These are phyloP conservation scores for Lyophyllum atratum DNA, from an alignment of 768 basidiomycete species.

Conservation along the genomic window DNA sequence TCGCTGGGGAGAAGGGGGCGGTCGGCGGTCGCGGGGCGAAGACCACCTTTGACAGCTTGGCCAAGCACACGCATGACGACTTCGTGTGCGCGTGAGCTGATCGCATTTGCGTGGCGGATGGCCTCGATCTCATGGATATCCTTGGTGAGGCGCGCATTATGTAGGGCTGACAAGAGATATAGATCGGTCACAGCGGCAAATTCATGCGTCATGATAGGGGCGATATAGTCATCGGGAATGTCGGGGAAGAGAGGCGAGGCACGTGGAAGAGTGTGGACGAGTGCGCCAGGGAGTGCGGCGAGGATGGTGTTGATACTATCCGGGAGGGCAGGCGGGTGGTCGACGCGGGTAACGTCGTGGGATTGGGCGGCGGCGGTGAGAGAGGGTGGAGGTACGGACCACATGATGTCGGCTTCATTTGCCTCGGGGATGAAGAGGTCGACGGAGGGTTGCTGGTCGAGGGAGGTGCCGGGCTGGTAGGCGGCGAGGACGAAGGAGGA, in stretches of 20 bases:
- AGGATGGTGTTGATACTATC: constrained; percentile 46
- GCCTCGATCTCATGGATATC: constrained; percentile 68
- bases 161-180: constrained; percentile 78
- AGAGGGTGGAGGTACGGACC: constrained; percentile 82
- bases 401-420: constrained; percentile 76
- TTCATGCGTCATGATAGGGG: constrained; percentile 33
- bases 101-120: constrained; percentile 80
- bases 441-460: constrained; percentile 42
- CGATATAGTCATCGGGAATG: constrained; percentile 44
- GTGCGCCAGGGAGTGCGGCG: constrained; percentile 50
- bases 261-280: constrained; percentile 67
- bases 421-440: constrained; percentile 81
- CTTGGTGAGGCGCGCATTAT: constrained; percentile 79
- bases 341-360: constrained; percentile 62
- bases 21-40: constrained; percentile 47
- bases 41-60: constrained; percentile 59
- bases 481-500: constrained; percentile 65
- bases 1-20: constrained; percentile 68
- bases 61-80: constrained; percentile 91
- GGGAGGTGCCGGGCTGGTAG: constrained; percentile 51
- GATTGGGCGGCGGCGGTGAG: constrained; percentile 50
- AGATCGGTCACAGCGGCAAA: constrained; percentile 49
- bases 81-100: constrained; percentile 90
- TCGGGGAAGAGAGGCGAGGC: constrained; percentile 53
- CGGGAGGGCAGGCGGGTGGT: constrained; percentile 49